Evolutionary conservation across 805 yeast genomes (phyloP), one percentile per base, ranked within the genome.

Genomic region (Nakazawaea wickerhamii): DNA sequence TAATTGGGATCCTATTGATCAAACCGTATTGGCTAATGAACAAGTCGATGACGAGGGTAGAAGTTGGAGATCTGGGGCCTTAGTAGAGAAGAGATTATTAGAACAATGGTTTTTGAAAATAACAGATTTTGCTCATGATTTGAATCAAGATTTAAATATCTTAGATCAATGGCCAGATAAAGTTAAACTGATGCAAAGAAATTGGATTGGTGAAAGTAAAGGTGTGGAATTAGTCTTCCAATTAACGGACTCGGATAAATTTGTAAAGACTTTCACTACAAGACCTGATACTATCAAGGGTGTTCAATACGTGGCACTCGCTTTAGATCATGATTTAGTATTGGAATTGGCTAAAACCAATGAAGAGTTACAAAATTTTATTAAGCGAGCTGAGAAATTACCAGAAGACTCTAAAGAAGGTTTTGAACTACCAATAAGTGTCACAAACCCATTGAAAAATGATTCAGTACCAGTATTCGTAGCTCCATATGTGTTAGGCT

Each of bases 1-100:
- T 46, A 93, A 93, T 57, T 93, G 99, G 99, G 99, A 93, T 61
- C 99, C 99, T 0, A 77, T 93, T 0, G 99, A 93, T 54, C 76
- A 83, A 50, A 93, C 99, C 0, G 99, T 93, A 1, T 68, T 93
- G 46, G 99, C 99, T 2, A 93, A 84, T 58, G 99, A 93, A 62
- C 99, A 93, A 61, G 97, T 93, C 3, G 99, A 93, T 59, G 60
- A 81, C 2, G 75, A 86, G 35, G 99, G 99, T 1, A 70, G 80
- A 43, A 88, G 97, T 0, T 93, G 99, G 99, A 75, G 99, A 60
- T 88, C 96, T 2, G 99, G 99, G 4, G 99, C 98, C 0, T 46
- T 81, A 13, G 99, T 91, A 0, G 97, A 93, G 59, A 88, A 87
- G 61, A 73, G 70, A 47, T 63, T 77, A 40, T 67, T 93, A 36